phyloP scores from a whole-genome alignment of 2,329 filamentous ascomycete species.

The Arthrobotrys iridis region DNA sequence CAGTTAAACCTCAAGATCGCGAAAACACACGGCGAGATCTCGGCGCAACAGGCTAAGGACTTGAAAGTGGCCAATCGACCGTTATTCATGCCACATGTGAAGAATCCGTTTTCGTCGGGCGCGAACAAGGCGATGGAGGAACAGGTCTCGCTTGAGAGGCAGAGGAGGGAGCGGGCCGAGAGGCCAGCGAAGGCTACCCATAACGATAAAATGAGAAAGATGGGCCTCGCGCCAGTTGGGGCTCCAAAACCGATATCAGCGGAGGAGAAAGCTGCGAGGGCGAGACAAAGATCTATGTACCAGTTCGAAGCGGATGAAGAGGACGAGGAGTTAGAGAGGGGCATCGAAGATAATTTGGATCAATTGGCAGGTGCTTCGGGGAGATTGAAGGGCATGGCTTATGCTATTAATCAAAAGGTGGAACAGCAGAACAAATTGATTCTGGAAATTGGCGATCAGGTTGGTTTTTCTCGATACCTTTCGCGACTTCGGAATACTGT shows the following conservation, averaged over 20 bases:
- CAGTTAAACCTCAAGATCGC: conserved; percentile 84
- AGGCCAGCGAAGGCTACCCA: not conserved
- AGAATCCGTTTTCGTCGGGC: conserved; percentile 23
- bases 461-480: too few relatives aligned
- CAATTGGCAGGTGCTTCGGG: conserved; percentile 71
- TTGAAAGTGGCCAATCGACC: conserved; percentile 52
- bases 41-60: conserved; percentile 63
- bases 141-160: not conserved
- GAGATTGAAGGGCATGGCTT: conserved; percentile 77
- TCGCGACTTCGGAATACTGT: conserved; percentile 55
- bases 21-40: conserved; percentile 61
- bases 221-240: conserved; percentile 14
- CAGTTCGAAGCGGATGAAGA: conserved; percentile 80
- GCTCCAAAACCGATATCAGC: not conserved
- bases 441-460: conserved; percentile 80
- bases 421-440: conserved; percentile 81
- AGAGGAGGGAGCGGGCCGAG: conserved; percentile 64
- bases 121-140: conserved; percentile 8
- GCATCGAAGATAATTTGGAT: conserved; percentile 74
- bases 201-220: conserved; percentile 17
- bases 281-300: conserved; percentile 75
- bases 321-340: conserved; percentile 75
- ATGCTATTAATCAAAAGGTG: conserved; percentile 78
- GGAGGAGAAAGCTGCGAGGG: conserved; percentile 59
- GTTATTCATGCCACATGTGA: conserved; percentile 24